Percentiles rank a stretch among this genome's conserved stretches.
Evolutionary conservation across 129 eudicot genomes (phyloP).

Genomic region (Silybum marianum): DNA sequence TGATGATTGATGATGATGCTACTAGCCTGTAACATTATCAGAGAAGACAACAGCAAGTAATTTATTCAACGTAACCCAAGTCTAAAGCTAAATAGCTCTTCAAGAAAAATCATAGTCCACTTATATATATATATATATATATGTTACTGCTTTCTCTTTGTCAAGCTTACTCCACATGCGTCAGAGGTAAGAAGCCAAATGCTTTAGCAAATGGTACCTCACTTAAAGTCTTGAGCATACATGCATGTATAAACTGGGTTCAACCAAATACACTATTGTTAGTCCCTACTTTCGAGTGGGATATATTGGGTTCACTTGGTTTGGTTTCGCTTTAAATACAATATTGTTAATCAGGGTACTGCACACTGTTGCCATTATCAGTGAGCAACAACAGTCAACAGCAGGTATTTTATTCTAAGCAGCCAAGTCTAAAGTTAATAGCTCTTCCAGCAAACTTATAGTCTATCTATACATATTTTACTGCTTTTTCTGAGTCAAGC

Average conservation of each 20-base stretch:
- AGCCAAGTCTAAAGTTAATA: neutral
- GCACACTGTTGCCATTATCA: conserved; percentile 12
- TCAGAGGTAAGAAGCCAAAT: neutral
- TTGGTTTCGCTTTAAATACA: too few species aligned
- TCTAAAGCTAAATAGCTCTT: neutral
- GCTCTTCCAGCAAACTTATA: neutral
- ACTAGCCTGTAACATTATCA: conserved; percentile 25
- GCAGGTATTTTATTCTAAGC: neutral
- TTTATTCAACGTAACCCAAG: neutral
- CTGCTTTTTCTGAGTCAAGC: neutral
- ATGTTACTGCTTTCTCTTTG: neutral
- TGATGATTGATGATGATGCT: conserved; percentile 4
- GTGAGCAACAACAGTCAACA: neutral
- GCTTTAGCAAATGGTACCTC: neutral
- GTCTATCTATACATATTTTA: neutral
- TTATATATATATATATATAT: neutral
- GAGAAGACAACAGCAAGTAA: neutral
- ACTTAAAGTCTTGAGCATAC: neutral
- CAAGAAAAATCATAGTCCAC: neutral
- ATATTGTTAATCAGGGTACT: neutral
- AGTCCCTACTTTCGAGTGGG: neutral
- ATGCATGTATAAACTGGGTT: neutral
- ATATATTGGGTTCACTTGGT: neutral
- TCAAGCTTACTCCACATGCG: conserved; percentile 7
- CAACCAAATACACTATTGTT: neutral